Conservation (phyloP, 2,329 filamentous ascomycete species). For the Escovopsis sp. region DNA sequence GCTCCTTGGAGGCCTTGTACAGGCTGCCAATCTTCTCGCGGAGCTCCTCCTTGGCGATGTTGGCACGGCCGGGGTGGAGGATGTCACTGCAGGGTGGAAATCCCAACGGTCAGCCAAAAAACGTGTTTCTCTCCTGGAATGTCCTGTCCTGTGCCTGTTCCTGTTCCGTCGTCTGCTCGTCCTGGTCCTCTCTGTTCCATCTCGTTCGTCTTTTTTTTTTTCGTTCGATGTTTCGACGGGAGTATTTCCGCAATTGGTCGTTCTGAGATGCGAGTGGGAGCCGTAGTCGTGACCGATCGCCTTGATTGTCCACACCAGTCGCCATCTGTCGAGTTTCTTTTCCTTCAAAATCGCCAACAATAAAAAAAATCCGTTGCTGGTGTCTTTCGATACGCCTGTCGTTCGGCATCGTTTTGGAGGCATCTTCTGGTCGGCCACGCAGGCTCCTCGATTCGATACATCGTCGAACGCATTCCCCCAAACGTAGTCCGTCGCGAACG, state of each 20-base stretch:
- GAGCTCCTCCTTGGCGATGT: slow-evolving; percentile 99
- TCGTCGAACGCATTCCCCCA: too few relatives aligned
- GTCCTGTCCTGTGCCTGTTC: neutral
- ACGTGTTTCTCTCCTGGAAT: neutral
- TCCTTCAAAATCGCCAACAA: too few relatives aligned
- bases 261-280: neutral
- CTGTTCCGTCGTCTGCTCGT: neutral
- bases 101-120: slow-evolving; percentile 3
- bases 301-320: too few relatives aligned
- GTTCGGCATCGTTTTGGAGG: too few relatives aligned
- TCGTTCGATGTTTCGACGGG: neutral
- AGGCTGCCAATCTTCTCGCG: slow-evolving; percentile 84
- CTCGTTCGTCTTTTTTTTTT: neutral
- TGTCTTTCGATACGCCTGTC: too few relatives aligned
- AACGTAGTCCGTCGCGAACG: too few relatives aligned
- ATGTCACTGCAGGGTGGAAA: slow-evolving; percentile 58
- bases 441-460: too few relatives aligned
- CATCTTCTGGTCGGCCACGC: too few relatives aligned
- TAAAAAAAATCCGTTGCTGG: too few relatives aligned
- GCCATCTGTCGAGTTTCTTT: too few relatives aligned
- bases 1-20: slow-evolving; percentile 97
- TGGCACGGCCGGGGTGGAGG: slow-evolving; percentile 95
- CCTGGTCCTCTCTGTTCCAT: neutral
- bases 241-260: neutral
- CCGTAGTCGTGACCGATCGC: neutral